Conservation (phyloP, 1,284 basidiomycete genomes). For the Singerocomus inundabilis region DNA sequence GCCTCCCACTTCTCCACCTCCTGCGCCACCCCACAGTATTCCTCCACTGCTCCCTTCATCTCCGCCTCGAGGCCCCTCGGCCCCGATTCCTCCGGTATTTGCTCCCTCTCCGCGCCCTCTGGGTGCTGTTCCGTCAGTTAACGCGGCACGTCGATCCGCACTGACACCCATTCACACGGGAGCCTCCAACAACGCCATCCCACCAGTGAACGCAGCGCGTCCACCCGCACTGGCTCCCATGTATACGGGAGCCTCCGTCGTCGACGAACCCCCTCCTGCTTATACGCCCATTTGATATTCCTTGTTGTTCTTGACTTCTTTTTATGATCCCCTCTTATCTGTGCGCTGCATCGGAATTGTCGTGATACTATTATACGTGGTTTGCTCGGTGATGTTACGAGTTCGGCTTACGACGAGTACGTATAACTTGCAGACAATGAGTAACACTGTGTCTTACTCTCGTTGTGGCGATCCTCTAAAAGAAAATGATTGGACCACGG, state of each 20-base stretch:
- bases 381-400: neutral
- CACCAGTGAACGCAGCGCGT: neutral
- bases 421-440: constrained; percentile 9
- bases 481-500: too few species aligned
- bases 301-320: neutral
- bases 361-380: neutral
- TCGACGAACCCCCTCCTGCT: constrained; percentile 26
- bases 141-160: too few species aligned
- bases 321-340: neutral
- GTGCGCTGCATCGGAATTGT: neutral
- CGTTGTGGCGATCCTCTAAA: too few species aligned
- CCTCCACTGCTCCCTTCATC: neutral
- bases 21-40: neutral
- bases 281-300: constrained; percentile 25
- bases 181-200: too few species aligned
- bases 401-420: neutral
- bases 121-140: too few species aligned
- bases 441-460: constrained; percentile 1
- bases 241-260: constrained; percentile 15
- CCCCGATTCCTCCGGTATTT: neutral
- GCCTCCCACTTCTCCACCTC: neutral
- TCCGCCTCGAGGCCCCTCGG: neutral
- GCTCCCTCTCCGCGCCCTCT: neutral
- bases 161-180: too few species aligned
- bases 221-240: constrained; percentile 4